Conservation (phyloP, 192 early-diverging fungal genomes). For the Lobosporangium transversale region DNA sequence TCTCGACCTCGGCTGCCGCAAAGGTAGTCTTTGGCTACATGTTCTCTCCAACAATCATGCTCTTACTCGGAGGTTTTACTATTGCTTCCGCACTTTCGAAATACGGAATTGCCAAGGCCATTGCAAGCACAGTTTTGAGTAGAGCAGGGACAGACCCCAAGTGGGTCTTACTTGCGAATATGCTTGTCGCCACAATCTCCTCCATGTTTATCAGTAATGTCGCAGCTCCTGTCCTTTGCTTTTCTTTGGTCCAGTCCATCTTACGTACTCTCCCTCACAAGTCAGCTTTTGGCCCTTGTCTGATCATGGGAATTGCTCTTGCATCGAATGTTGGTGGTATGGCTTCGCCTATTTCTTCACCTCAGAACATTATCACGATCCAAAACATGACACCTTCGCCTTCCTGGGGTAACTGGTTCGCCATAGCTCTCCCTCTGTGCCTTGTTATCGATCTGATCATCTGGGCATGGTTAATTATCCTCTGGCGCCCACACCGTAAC, state of each 20-base stretch:
- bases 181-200: constrained; percentile 78
- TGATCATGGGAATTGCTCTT: constrained; percentile 81
- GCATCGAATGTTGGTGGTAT: constrained; percentile 80
- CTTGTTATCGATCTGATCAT: constrained; percentile 68
- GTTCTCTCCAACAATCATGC: constrained; percentile 82
- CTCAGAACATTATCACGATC: constrained; percentile 81
- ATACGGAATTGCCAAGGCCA: constrained; percentile 76
- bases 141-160: constrained; percentile 75
- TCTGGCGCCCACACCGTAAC: constrained; percentile 69
- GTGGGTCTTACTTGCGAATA: constrained; percentile 74
- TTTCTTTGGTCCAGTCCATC: constrained; percentile 77
- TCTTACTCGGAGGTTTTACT: constrained; percentile 79
- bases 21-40: constrained; percentile 76
- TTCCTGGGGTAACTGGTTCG: constrained; percentile 78
- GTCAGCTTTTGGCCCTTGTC: constrained; percentile 67
- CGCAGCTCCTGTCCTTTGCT: constrained; percentile 82
- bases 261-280: constrained; percentile 71
- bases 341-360: constrained; percentile 82
- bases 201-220: constrained; percentile 89
- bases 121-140: constrained; percentile 70
- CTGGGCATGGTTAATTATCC: constrained; percentile 70
- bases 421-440: constrained; percentile 71
- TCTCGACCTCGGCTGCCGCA: constrained; percentile 59
- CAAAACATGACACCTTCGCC: constrained; percentile 77
- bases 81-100: constrained; percentile 80